phyloP scores from a whole-genome alignment of 495 filamentous ascomycete genomes.

The Pyrenula massariospora region DNA sequence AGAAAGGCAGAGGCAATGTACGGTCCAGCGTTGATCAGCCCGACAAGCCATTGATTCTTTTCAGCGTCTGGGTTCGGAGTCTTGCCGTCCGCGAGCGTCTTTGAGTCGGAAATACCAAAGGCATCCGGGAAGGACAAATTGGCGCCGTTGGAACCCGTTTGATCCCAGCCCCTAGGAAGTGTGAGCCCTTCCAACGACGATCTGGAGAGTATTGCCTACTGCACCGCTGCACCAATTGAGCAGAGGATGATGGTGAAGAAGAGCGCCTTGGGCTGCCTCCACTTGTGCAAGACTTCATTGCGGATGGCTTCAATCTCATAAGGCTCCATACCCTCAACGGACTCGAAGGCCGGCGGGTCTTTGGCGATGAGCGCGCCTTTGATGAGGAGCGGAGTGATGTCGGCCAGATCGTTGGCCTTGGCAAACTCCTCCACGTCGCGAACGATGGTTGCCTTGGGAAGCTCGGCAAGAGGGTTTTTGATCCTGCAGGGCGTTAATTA shows the following conservation, averaged over 20 bases:
- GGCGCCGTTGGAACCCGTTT: slow-evolving; percentile 64
- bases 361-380: slow-evolving; percentile 57
- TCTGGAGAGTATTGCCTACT: slow-evolving; percentile 24
- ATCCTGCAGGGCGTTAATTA: slow-evolving; percentile 28
- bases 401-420: slow-evolving; percentile 25
- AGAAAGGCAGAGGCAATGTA: slow-evolving; percentile 26
- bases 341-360: slow-evolving; percentile 41
- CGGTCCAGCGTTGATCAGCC: slow-evolving; percentile 46
- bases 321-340: slow-evolving; percentile 43
- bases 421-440: slow-evolving; percentile 46
- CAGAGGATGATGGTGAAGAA: slow-evolving; percentile 61
- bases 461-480: slow-evolving; percentile 48
- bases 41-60: slow-evolving; percentile 47
- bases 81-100: neutral
- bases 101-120: slow-evolving; percentile 40
- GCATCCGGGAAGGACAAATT: slow-evolving; percentile 49
- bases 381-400: slow-evolving; percentile 35
- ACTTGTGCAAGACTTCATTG: slow-evolving; percentile 49
- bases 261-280: slow-evolving; percentile 49
- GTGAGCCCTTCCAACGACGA: no score
- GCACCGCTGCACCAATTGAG: slow-evolving; percentile 60
- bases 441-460: slow-evolving; percentile 37
- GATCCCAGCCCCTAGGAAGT: slow-evolving; percentile 52
- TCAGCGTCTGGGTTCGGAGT: slow-evolving; percentile 11
- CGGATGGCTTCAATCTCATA: slow-evolving; percentile 39